Percentiles rank a stretch among this genome's conserved stretches.
Conservation (phyloP, 2,329 filamentous ascomycete species). For the Cordyceps cicadae region DNA sequence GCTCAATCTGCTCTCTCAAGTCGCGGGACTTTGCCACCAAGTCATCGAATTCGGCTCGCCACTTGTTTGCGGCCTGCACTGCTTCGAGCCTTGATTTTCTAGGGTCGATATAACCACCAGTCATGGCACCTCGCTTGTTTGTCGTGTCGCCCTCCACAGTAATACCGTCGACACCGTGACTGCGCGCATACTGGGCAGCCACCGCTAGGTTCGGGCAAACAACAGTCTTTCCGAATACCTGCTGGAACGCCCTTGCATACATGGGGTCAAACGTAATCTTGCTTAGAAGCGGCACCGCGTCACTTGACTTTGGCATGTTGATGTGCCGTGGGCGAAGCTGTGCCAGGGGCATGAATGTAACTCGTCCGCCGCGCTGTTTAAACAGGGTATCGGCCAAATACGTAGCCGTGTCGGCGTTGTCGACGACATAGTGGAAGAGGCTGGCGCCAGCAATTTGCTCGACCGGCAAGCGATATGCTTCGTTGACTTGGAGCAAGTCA, state of each 20-base stretch:
- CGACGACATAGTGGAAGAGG: constrained; percentile 92
- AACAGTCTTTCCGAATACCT: constrained; percentile 92
- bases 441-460: constrained; percentile 90
- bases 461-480: constrained; percentile 78
- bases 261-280: constrained; percentile 71
- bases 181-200: constrained; percentile 84
- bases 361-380: constrained; percentile 69
- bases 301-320: constrained; percentile 76
- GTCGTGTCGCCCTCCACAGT: constrained; percentile 91
- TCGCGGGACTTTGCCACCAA: constrained; percentile 55
- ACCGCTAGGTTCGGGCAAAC: constrained; percentile 85
- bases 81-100: constrained; percentile 80
- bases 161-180: constrained; percentile 85
- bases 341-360: constrained; percentile 92
- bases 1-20: constrained; percentile 62
- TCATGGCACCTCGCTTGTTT: constrained; percentile 91
- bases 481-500: constrained; percentile 80
- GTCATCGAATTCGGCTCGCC: constrained; percentile 65
- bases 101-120: constrained; percentile 86
- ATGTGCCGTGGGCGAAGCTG: constrained; percentile 62
- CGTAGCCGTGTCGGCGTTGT: constrained; percentile 81
- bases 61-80: constrained; percentile 65
- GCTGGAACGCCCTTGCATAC: constrained; percentile 81
- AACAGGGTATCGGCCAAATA: constrained; percentile 72
- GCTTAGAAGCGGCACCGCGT: constrained; percentile 78